Evolutionary conservation across 306 rosid genomes (phyloP).

Genomic region (Castanea crenata): DNA sequence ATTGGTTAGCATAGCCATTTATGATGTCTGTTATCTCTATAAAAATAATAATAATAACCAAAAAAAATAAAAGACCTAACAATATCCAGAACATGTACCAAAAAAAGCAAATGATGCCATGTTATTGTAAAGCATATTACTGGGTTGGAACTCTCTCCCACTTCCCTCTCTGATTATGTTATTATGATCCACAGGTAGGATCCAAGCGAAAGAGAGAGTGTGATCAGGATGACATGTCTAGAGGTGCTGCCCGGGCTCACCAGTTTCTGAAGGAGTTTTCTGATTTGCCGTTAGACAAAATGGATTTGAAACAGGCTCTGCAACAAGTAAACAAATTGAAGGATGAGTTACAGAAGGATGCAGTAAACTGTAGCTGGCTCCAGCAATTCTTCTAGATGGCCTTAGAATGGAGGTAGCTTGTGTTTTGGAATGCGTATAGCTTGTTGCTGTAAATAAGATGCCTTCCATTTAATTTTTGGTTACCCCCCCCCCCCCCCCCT

Average conservation of each 20-base stretch:
- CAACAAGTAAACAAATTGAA: slow-evolving; percentile 57
- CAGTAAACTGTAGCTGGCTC: slow-evolving; percentile 68
- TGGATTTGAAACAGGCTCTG: slow-evolving; percentile 67
- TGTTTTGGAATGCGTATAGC: slow-evolving; percentile 30
- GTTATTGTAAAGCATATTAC: background rate
- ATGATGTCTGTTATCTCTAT: background rate
- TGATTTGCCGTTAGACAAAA: slow-evolving; percentile 62
- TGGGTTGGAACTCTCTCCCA: background rate
- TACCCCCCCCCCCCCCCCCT: too few relatives aligned
- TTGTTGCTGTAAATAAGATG: slow-evolving; percentile 17
- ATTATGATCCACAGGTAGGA: slow-evolving; percentile 49
- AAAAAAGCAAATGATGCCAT: background rate
- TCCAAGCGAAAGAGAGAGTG: slow-evolving; percentile 71
- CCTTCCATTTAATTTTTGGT: slow-evolving; percentile 16
- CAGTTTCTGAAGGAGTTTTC: slow-evolving; percentile 68
- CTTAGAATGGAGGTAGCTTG: slow-evolving; percentile 11
- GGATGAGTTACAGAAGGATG: slow-evolving; percentile 71
- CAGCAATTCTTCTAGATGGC: slow-evolving; percentile 56
- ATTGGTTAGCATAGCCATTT: background rate
- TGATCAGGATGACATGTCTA: slow-evolving; percentile 59
- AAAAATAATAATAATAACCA: too few relatives aligned
- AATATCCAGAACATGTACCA: background rate
- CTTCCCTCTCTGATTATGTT: background rate
- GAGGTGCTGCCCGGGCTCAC: slow-evolving; percentile 72
- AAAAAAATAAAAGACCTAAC: too few relatives aligned